Percentiles rank a stretch among this genome's conserved stretches.
Evolutionary conservation across 305 asterid genomes (phyloP).

Genomic region (Fraxinus paxiana): DNA sequence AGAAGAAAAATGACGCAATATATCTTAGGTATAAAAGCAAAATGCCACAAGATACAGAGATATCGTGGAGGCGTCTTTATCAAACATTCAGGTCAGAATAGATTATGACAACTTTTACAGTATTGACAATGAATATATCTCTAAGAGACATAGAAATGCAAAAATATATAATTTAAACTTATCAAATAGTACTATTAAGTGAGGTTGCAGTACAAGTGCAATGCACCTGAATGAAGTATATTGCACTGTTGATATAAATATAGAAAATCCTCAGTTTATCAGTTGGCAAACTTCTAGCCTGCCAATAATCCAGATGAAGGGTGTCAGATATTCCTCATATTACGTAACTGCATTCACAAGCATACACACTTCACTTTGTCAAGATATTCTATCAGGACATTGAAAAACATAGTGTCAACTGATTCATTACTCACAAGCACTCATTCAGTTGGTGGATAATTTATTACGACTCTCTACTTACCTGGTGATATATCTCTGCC

Average conservation of each 20-base stretch:
- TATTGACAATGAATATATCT: background rate
- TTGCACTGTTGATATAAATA: conserved; percentile 53
- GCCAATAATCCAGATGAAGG: conserved; percentile 34
- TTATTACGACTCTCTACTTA: conserved; percentile 28
- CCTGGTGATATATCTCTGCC: conserved; percentile 99
- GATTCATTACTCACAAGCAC: background rate
- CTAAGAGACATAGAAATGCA: background rate
- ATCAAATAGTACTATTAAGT: conserved; percentile 16
- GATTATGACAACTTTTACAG: conserved; percentile 3
- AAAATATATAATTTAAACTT: conserved; percentile 12
- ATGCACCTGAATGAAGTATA: conserved; percentile 77
- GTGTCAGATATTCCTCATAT: conserved; percentile 23
- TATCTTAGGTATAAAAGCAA: background rate
- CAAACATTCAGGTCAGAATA: conserved; percentile 12
- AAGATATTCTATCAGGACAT: background rate
- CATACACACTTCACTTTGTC: background rate
- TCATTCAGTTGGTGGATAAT: background rate
- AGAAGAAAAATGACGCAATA: background rate
- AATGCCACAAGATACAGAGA: conserved; percentile 4
- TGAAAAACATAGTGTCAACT: background rate
- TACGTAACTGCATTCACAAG: conserved; percentile 14
- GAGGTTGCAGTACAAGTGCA: conserved; percentile 14
- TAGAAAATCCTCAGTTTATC: conserved; percentile 76
- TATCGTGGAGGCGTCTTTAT: background rate
- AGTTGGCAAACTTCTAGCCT: conserved; percentile 91